phyloP scores from a whole-genome alignment of 2,329 filamentous ascomycete species.

The Pestalotiopsis sp. region DNA sequence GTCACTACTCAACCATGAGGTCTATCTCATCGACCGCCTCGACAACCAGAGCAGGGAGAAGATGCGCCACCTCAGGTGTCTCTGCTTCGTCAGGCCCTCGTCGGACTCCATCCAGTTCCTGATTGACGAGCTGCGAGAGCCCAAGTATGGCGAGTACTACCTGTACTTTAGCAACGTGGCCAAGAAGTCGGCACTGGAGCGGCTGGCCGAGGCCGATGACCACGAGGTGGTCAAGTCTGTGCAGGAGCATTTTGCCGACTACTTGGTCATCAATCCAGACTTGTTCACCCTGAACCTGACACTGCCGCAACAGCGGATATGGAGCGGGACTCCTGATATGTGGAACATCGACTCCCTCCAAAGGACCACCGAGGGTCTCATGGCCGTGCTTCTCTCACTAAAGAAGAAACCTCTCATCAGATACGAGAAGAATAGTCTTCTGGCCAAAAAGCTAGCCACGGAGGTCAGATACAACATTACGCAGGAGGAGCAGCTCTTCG shows the following conservation, averaged over 20 bases:
- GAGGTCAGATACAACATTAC: slow-evolving; percentile 92
- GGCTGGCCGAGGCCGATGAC: slow-evolving; percentile 93
- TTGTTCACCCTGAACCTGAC: slow-evolving; percentile 79
- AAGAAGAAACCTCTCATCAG: slow-evolving; percentile 97
- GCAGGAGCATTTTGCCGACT: slow-evolving; percentile 96
- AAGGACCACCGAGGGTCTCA: slow-evolving; percentile 81
- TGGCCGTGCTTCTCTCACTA: slow-evolving; percentile 81
- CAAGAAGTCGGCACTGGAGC: slow-evolving; percentile 93
- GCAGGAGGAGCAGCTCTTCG: slow-evolving; percentile 94
- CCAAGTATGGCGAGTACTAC: slow-evolving; percentile 96
- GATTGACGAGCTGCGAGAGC: slow-evolving; percentile 93
- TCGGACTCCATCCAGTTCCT: slow-evolving; percentile 90
- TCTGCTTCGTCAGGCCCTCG: slow-evolving; percentile 91
- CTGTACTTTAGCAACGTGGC: slow-evolving; percentile 97
- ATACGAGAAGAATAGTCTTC: slow-evolving; percentile 85
- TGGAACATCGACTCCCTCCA: slow-evolving; percentile 92
- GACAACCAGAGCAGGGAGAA: slow-evolving; percentile 91
- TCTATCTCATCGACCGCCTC: slow-evolving; percentile 95
- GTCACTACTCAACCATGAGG: slow-evolving; percentile 89
- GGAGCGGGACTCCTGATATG: slow-evolving; percentile 77
- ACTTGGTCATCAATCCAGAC: slow-evolving; percentile 92
- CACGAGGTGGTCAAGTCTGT: slow-evolving; percentile 94
- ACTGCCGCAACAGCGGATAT: slow-evolving; percentile 74
- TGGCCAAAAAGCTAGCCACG: slow-evolving; percentile 90
- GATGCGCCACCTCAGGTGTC: slow-evolving; percentile 93